Evolutionary conservation across 345 rosid species (phyloP).

Genomic region (Toxicodendron radicans): DNA sequence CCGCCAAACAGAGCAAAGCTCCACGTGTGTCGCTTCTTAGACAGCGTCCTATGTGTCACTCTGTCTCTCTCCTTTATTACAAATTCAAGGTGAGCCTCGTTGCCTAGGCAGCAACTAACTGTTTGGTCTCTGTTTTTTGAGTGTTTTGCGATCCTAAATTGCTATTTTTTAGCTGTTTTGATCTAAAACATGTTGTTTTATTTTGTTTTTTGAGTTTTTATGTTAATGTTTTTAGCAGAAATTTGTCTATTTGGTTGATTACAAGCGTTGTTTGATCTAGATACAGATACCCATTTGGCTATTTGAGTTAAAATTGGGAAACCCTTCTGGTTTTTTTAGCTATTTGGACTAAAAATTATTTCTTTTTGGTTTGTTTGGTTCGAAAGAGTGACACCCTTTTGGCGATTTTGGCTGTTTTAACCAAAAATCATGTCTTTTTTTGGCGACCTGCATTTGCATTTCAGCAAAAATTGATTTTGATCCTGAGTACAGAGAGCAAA

Average conservation of each 20-base stretch:
- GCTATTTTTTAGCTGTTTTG: neutral
- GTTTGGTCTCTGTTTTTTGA: neutral
- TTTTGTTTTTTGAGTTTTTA: conserved; percentile 8
- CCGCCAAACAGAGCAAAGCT: neutral
- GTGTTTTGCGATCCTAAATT: neutral
- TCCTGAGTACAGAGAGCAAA: neutral
- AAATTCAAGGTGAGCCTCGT: neutral
- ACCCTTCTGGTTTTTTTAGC: neutral
- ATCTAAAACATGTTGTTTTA: neutral
- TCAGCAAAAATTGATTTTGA: conserved; percentile 4
- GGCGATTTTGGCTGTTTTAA: neutral
- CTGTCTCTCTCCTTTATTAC: neutral
- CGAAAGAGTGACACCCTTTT: conserved; percentile 12
- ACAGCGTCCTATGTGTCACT: neutral
- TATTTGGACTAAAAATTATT: neutral
- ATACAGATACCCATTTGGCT: conserved; percentile 11
- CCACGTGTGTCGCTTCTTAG: neutral
- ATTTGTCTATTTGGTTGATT: conserved; percentile 2
- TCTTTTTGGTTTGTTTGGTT: neutral
- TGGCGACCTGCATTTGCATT: neutral
- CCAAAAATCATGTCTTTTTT: neutral
- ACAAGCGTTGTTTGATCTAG: neutral
- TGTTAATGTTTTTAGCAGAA: neutral
- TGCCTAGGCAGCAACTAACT: neutral
- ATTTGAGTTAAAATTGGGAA: conserved; percentile 6